Base-by-base conservation (phyloP, 345 rosid species). In the Kandelia obovata region DNA sequence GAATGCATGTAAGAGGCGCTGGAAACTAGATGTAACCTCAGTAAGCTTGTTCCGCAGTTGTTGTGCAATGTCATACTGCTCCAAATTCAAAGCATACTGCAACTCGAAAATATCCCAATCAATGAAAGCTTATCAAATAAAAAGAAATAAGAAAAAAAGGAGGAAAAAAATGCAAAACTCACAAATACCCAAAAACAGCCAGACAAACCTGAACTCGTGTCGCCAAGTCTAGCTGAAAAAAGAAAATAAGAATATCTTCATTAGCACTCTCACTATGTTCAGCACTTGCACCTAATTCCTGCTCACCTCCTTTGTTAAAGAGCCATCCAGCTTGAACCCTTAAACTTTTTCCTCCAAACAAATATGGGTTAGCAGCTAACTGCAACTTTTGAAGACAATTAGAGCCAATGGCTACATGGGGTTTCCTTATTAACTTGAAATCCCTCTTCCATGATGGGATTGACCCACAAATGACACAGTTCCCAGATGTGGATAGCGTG, bases 261-360 rank as follows among this genome's bases (percentile, higher is more conserved):
- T 94, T 91, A 5, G 96, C 92, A 71, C 83, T 83, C 82, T 94
- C 98, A 57, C 98, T 91, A 19, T 85, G 83, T 78, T 94, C 96
- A 39, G 81, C 78, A 72, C 72, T 85, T 10, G 96, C 91, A 73
- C 79, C 87, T 67, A 66, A 71, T 27, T 80, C 85, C 80, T 84
- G 82, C 26, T 83, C 84, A 71, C 87, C 87, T 6, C 84, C 87
- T 78, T 69, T 62, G 21, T 67, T 85, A 73, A 94, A 94, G 21
- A 89, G 85, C 92, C 96, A 91, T 71, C 92, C 91, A 63, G 96
- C 98, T 77, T 84, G 78, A 77, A 83, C 89, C 79, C 79, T 79
- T 72, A 79, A 71, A 53, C 78, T 82, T 68, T 85, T 83, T 61
- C 65, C 75, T 43, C 80, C 79, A 28, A 62, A 2, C 34, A 64